These are phyloP conservation scores for Corynascus novoguineensis DNA, from an alignment of 495 filamentous ascomycete species.

Conservation along the genomic window DNA sequence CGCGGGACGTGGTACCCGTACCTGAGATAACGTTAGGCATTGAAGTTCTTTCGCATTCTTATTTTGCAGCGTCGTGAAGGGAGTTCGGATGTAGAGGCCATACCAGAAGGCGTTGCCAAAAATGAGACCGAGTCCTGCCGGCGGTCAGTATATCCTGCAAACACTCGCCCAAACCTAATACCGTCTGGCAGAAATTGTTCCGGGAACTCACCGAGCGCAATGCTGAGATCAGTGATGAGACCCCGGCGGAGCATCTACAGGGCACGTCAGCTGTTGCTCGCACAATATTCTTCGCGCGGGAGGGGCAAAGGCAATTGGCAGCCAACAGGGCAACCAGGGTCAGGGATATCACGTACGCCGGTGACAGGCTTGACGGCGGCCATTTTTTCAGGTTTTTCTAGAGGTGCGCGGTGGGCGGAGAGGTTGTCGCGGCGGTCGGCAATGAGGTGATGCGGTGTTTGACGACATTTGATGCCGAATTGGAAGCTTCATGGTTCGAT, in stretches of 20 bases:
- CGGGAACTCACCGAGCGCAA: constrained; percentile 39
- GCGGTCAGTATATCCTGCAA: constrained; percentile 7
- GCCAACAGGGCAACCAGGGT: constrained; percentile 8
- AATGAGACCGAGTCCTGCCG: constrained; percentile 38
- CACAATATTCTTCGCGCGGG: neutral
- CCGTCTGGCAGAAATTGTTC: neutral
- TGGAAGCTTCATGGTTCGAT: constrained; percentile 31
- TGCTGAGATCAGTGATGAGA: constrained; percentile 42
- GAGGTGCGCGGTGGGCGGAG: constrained; percentile 17
- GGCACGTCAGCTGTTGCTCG: constrained; percentile 17
- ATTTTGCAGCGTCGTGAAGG: too few species aligned
- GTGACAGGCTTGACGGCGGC: constrained; percentile 33
- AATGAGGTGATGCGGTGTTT: constrained; percentile 26
- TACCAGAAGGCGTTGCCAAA: constrained; percentile 47
- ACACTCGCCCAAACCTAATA: neutral
- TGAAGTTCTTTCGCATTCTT: neutral
- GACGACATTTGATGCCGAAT: constrained; percentile 17
- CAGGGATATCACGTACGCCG: constrained; percentile 30
- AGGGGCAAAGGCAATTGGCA: constrained; percentile 11
- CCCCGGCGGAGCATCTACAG: constrained; percentile 47
- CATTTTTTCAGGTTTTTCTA: constrained; percentile 14
- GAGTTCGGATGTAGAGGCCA: constrained; percentile 7
- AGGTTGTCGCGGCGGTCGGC: constrained; percentile 12
- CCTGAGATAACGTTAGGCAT: constrained; percentile 33
- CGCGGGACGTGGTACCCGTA: constrained; percentile 51